Percentiles rank a stretch among this genome's conserved stretches.
Conservation (phyloP, 345 rosid species). For the Mangifera indica region DNA sequence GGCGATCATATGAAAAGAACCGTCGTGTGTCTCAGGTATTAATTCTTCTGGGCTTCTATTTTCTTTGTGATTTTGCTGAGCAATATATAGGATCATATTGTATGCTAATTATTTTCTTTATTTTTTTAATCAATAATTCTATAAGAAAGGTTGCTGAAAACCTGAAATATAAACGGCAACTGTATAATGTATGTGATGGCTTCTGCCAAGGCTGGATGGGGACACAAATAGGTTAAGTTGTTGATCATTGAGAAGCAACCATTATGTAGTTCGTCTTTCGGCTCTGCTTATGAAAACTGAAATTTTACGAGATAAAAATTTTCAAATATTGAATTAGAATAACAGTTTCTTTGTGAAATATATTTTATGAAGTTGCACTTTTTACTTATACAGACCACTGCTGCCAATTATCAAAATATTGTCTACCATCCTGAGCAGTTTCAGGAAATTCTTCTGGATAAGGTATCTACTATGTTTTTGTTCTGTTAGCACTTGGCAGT, state of each 20-base stretch:
- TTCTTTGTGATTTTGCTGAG: background rate
- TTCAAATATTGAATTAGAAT: conserved; percentile 1
- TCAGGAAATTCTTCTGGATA: conserved; percentile 83
- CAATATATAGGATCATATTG: background rate
- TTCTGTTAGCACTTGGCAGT: background rate
- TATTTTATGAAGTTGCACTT: background rate
- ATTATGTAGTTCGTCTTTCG: background rate
- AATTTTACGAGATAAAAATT: background rate
- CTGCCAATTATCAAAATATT: conserved; percentile 52
- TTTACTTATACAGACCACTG: conserved; percentile 55
- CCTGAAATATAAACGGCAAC: background rate
- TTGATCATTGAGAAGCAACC: background rate
- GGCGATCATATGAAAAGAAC: conserved; percentile 86
- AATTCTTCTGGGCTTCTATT: background rate
- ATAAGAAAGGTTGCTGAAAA: background rate
- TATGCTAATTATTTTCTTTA: background rate
- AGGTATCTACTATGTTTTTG: conserved; percentile 42
- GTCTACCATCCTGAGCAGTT: conserved; percentile 52
- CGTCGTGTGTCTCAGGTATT: conserved; percentile 75
- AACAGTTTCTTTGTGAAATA: background rate
- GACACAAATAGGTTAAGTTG: background rate
- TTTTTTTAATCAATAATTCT: background rate
- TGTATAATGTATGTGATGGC: background rate
- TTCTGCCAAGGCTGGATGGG: background rate
- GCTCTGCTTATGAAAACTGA: background rate